phyloP scores from a whole-genome alignment of 768 basidiomycete genomes.

The Daedaleopsis nitida region DNA sequence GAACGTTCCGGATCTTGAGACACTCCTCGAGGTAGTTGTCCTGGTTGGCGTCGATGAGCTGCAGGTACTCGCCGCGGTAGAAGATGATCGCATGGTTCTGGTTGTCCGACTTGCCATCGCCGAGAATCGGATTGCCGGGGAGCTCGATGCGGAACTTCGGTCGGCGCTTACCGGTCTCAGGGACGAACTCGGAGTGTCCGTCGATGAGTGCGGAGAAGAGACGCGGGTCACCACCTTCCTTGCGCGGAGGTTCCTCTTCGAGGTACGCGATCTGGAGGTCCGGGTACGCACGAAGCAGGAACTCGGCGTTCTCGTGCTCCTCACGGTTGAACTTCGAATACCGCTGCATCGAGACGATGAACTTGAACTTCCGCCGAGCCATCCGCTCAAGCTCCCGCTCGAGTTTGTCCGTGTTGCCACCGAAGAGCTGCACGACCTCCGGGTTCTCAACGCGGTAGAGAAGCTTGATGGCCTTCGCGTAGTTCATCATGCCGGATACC shows the following conservation, averaged over 20 bases:
- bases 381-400: conserved; percentile 97
- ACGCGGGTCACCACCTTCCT: conserved; percentile 93
- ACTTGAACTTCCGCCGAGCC: conserved; percentile 98
- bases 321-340: conserved; percentile 99
- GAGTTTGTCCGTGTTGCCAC: conserved; percentile 95
- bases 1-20: conserved; percentile 98
- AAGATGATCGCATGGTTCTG: conserved; percentile 99
- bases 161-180: conserved; percentile 82
- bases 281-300: conserved; percentile 94
- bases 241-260: conserved; percentile 91
- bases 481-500: conserved; percentile 99
- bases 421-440: conserved; percentile 95
- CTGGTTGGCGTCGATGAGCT: conserved; percentile 99
- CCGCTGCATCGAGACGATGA: conserved; percentile 98
- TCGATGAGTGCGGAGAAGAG: conserved; percentile 97
- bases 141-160: conserved; percentile 99
- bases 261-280: conserved; percentile 98
- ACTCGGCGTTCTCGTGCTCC: conserved; percentile 98
- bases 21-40: conserved; percentile 99
- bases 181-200: conserved; percentile 94
- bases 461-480: conserved; percentile 98
- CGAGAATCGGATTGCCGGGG: conserved; percentile 98
- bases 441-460: conserved; percentile 99
- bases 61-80: conserved; percentile 98
- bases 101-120: conserved; percentile 99